Base-by-base conservation (phyloP, 129 eudicot species). In the Flaveria linearis region DNA sequence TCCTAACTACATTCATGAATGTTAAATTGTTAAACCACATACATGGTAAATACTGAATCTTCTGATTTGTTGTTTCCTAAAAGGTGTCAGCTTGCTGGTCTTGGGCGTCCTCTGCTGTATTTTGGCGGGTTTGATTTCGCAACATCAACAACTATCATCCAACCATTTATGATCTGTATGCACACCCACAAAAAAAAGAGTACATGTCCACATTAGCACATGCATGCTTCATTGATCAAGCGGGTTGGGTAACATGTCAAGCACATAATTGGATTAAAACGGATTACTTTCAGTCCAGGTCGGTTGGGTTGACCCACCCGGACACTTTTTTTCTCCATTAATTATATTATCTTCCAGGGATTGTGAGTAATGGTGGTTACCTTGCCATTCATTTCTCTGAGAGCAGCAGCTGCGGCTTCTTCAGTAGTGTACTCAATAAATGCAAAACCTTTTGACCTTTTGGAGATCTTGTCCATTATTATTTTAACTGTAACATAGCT, bases 91-190 rank as follows among this genome's bases (percentile, higher is more conserved):
- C 55, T 50, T 25, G 80, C 15, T 50, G 81, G 68, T 85, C 88
- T 77, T 3, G 89, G 86, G 36, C 84, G 88, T 61, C 89, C 90
- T 69, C 84, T 86, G 76, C 76, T 84, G 86, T 76, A 85, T 73
- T 82, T 88, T 42, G 91, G 92, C 14, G 95, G 97, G 62, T 76
- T 91, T 56, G 75, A 85, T 86, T 80, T 89, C 50, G 99, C 99
- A 81, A 89, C 96, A 78, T 94, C 99, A 42, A 94, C 99, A 3
- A 88, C 90, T 50, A 94, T 94, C 99, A 91, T 87, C 99, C 99
- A 94, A 55, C 99, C 99, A 73, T 91, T 94, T 58, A 94, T 94
- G 74, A 94, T 91, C 99, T 91, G 87, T 49, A 78, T 49, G 51
- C 51, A 30, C 22, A 57, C 6, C 79, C 76, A 66, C 73, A 12